Evolutionary conservation across 768 basidiomycete genomes (phyloP).

Genomic region (Lanmaoa pseudosensibilis): DNA sequence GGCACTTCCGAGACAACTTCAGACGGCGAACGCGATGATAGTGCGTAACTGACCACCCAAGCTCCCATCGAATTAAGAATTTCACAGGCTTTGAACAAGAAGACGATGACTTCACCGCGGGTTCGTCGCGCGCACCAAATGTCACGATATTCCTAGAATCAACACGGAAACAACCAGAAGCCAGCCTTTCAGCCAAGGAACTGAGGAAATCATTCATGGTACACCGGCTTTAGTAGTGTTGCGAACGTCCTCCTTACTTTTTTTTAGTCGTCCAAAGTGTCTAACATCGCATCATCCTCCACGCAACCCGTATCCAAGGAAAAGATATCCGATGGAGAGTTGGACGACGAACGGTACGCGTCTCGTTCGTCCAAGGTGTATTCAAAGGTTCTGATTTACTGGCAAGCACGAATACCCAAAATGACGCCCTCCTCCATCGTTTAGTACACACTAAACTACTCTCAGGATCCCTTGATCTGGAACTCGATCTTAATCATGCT

Average conservation of each 20-base stretch:
- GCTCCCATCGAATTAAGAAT: not conserved
- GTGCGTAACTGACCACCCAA: slow-evolving; percentile 6
- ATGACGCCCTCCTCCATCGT: slow-evolving; percentile 76
- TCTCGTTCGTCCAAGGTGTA: not conserved
- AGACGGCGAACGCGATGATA: slow-evolving; percentile 20
- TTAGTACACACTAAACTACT: slow-evolving; percentile 78
- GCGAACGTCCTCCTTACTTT: slow-evolving; percentile 1
- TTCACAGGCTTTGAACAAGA: slow-evolving; percentile 41
- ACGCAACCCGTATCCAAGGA: slow-evolving; percentile 22
- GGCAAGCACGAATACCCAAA: slow-evolving; percentile 67
- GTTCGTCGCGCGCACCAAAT: slow-evolving; percentile 37
- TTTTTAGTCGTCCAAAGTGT: slow-evolving; percentile 73
- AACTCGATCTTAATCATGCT: slow-evolving; percentile 61
- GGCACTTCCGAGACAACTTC: slow-evolving; percentile 7
- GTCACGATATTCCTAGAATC: slow-evolving; percentile 60
- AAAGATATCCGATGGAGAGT: slow-evolving; percentile 36
- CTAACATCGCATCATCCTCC: slow-evolving; percentile 44
- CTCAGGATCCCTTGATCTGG: slow-evolving; percentile 67
- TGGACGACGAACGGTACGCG: slow-evolving; percentile 57
- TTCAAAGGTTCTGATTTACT: not conserved
- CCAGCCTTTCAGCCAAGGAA: slow-evolving; percentile 33
- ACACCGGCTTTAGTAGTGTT: slow-evolving; percentile 3
- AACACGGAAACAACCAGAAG: slow-evolving; percentile 22
- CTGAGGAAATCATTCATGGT: slow-evolving; percentile 79
- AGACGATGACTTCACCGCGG: slow-evolving; percentile 46